Evolutionary conservation across 2,329 filamentous ascomycete genomes (phyloP).

Genomic region (Penicillium thymicola): DNA sequence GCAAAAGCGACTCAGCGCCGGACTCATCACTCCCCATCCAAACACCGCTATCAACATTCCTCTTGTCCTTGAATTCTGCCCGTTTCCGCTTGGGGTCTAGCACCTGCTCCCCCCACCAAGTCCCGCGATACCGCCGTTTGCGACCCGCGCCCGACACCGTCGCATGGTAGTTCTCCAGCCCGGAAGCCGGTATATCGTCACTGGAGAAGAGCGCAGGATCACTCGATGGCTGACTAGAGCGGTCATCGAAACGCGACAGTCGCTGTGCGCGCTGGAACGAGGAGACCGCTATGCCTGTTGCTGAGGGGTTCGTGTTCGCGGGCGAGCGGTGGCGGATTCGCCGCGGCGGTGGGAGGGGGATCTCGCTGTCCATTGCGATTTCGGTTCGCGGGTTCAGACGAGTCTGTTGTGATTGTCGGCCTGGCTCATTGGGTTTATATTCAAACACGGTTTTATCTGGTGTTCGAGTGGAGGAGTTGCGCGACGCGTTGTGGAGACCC

Average conservation of each 20-base stretch:
- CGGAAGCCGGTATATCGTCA: conserved; percentile 46
- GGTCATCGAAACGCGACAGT: conserved; percentile 34
- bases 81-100: conserved; percentile 38
- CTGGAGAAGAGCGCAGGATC: conserved; percentile 49
- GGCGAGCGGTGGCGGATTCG: conserved; percentile 37
- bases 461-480: conserved; percentile 2
- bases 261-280: conserved; percentile 26
- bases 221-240: conserved; percentile 40
- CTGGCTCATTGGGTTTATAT: conserved; percentile 1
- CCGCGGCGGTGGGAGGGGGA: conserved; percentile 39
- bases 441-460: not conserved
- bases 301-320: conserved; percentile 13
- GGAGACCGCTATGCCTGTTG: conserved; percentile 14
- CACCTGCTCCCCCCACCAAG: conserved; percentile 45
- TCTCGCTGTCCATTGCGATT: conserved; percentile 36
- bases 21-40: conserved; percentile 49
- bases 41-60: conserved; percentile 46
- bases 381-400: not conserved
- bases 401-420: not conserved
- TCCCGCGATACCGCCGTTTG: conserved; percentile 45
- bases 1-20: conserved; percentile 31
- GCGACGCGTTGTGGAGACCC: conserved; percentile 26
- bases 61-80: conserved; percentile 43
- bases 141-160: conserved; percentile 22
- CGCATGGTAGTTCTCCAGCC: conserved; percentile 44